Base-by-base conservation (phyloP, 192 early-diverging fungal species). In the Entomortierella beljakovae region DNA sequence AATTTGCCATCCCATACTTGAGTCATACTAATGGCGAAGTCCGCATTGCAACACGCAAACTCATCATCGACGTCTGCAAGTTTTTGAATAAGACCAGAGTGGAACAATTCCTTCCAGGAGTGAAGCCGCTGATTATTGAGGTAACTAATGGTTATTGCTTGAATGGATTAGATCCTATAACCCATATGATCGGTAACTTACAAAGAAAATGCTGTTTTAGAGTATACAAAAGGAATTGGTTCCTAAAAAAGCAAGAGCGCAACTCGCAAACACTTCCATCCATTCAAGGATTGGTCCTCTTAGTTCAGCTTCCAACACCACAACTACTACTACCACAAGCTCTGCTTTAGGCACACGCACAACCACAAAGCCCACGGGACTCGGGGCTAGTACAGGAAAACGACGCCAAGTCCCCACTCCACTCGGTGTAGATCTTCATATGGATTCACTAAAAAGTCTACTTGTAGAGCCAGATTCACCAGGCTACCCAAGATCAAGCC, bases 11-110 rank as follows among this genome's bases (percentile, higher is more conserved):
- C 50, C 88, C 85, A 6, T 88, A 87, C 46, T 64, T 91, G 35
- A 83, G 87, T 18, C 83, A 93, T 68, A 84, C 79, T 43, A 91
- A 87, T 50, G 71, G 62, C 1, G 89, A 91, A 48, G 88, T 93
- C 31, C 86, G 90, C 10, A 87, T 89, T 43, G 80, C 82, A 2
- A 84, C 91, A 8, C 75, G 85, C 9, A 82, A 74, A 31, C 70
- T 93, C 5, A 80, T 91, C 22, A 85, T 87, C 18, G 84, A 67
- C 46, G 70, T 89, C 20, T 71, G 74, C 67, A 84, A 71, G 61
- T 74, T 56, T 28, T 53, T 72, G 57, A 66, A 61, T 57, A 73
- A 68, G 64, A 67, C 68, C 8, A 54, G 71, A 22, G 77, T 84
- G 23, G 80, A 77, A 48, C 66, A 73, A 42, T 84, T 76, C 35